phyloP scores from a whole-genome alignment of 441 rosid genomes.

The Caryocar brasiliense region DNA sequence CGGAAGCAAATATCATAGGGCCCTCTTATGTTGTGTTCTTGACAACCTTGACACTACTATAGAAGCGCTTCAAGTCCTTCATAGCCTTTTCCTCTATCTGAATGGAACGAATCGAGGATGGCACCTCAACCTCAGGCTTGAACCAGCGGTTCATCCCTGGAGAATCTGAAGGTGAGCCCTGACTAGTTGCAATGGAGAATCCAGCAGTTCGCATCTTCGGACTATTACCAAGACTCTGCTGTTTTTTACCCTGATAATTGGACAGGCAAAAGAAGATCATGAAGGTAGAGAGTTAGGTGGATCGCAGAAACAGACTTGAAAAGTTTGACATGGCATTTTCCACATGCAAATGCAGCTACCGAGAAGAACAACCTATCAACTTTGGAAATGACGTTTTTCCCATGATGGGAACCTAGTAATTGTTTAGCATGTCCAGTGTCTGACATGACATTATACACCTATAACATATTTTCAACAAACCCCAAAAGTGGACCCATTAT shows the following conservation, averaged over 20 bases:
- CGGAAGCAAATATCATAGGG: not conserved
- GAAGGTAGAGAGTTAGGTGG: not conserved
- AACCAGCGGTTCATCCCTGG: constrained; percentile 88
- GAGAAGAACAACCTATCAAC: too few relatives aligned
- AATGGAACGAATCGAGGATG: constrained; percentile 78
- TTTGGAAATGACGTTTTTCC: too few relatives aligned
- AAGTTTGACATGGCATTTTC: not conserved
- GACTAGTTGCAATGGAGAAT: constrained; percentile 49
- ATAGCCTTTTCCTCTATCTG: constrained; percentile 96
- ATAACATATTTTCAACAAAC: not conserved
- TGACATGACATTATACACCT: not conserved
- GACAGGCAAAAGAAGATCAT: not conserved
- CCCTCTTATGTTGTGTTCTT: constrained; percentile 43
- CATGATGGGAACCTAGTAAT: too few relatives aligned
- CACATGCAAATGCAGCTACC: not conserved
- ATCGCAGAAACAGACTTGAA: not conserved
- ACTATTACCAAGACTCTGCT: constrained; percentile 45
- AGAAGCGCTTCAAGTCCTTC: constrained; percentile 83
- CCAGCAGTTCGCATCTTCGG: constrained; percentile 74
- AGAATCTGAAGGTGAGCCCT: constrained; percentile 80
- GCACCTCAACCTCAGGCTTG: constrained; percentile 65
- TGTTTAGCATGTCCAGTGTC: too few relatives aligned
- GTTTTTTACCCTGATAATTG: constrained; percentile 51
- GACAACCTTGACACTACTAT: constrained; percentile 78
- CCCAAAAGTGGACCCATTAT: not conserved